Evolutionary conservation across 768 basidiomycete genomes (phyloP).

Genomic region (Tulasnella calospora): DNA sequence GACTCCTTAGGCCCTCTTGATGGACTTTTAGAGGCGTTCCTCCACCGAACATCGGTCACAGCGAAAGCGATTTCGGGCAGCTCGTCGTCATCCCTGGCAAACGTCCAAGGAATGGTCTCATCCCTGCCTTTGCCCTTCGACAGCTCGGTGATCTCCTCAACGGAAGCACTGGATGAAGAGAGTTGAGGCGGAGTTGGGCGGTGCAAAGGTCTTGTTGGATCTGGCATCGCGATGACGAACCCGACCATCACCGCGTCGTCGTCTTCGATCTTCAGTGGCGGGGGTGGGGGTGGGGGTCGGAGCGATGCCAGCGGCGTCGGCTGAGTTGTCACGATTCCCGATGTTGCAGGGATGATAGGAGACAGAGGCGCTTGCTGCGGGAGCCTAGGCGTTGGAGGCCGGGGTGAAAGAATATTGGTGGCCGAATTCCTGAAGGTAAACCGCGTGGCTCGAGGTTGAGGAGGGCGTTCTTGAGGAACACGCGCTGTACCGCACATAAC

Average conservation of each 20-base stretch:
- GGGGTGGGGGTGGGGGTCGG: background rate
- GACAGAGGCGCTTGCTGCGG: background rate
- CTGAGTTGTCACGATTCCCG: background rate
- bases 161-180: background rate
- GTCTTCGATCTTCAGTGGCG: background rate
- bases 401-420: background rate
- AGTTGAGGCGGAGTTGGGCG: background rate
- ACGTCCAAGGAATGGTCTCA: background rate
- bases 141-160: background rate
- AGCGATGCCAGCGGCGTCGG: background rate
- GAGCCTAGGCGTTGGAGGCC: background rate
- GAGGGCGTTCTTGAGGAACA: background rate
- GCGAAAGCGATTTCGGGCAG: background rate
- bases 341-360: background rate
- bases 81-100: background rate
- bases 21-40: background rate
- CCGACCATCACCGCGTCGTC: background rate
- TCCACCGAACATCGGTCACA: background rate
- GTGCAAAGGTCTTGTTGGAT: background rate
- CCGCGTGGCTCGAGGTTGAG: background rate
- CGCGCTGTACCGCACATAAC: slow-evolving; percentile 2
- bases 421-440: background rate
- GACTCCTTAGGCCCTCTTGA: background rate
- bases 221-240: background rate
- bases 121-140: background rate